Base-by-base conservation (phyloP, 2,329 filamentous ascomycete genomes). In the Colletotrichum gigasporum region DNA sequence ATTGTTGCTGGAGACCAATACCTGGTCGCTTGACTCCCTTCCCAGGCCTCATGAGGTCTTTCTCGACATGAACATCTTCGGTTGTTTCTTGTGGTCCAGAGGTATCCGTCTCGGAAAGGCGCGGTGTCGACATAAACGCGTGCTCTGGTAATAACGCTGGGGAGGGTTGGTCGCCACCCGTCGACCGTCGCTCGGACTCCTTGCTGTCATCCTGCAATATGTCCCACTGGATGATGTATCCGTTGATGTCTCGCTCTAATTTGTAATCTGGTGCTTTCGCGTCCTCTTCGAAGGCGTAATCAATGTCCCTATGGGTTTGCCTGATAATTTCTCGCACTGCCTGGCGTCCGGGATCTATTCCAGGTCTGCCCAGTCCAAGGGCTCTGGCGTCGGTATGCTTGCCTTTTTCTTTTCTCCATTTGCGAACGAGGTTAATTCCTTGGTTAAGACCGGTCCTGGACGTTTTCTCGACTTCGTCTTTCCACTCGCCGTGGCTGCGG, bases 161-260 rank as follows among this genome's bases (percentile, higher is more conserved):
- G n/a, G n/a, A n/a, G n/a, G n/a, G n/a, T n/a, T n/a, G n/a, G n/a
- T n/a, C n/a, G n/a, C n/a, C n/a, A n/a, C n/a, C n/a, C 10, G 14
- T 16, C n/a, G 14, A 18, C n/a, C n/a, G 5, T 39, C 2, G 4
- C 35, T 18, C 12, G n/a, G 35, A 7, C 5, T 39, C 18, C 30
- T 24, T 20, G 20, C 14, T 6, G 3, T 42, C 20, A 22, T 42
- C 22, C 16, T 42, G 16, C 14, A 55, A 18, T 5, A 55, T 24
- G 2, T 48, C 10, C 37, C 54, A 63, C 2, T 51, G 53, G 5
- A 63, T 63, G 14, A 63, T 16, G 5, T 63, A 51, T 3, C 37
- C 52, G 3, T 57, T 63, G 44, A 30, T 42, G 16, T 63, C 52
- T 12, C 24, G 24, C 11, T 63, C 37, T 1, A 57, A 22, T 5